Conservation (phyloP, 2,329 filamentous ascomycete species). For the Pezicula neosporulosa region DNA sequence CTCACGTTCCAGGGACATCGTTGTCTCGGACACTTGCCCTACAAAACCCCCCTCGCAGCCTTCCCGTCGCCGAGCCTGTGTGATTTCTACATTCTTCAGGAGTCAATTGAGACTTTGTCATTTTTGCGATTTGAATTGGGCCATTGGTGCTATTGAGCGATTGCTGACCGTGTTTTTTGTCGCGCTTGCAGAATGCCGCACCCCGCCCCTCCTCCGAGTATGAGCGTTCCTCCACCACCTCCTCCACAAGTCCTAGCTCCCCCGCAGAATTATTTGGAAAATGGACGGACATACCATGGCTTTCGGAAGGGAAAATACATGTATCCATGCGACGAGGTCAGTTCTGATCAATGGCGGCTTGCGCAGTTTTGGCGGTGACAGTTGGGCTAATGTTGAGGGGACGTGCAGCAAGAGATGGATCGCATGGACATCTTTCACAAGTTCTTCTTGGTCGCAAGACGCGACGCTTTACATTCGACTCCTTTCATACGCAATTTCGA, state of each 20-base stretch:
- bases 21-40: neutral
- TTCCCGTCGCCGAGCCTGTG: neutral
- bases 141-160: neutral
- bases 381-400: neutral
- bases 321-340: slow-evolving; percentile 73
- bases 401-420: slow-evolving; percentile 62
- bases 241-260: slow-evolving; percentile 19
- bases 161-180: slow-evolving; percentile 11
- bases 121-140: neutral
- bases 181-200: slow-evolving; percentile 13
- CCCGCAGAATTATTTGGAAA: slow-evolving; percentile 49
- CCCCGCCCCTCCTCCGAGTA: slow-evolving; percentile 10
- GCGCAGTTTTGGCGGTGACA: neutral
- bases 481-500: slow-evolving; percentile 25
- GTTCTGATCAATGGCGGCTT: slow-evolving; percentile 14
- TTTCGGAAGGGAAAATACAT: slow-evolving; percentile 68
- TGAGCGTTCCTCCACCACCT: slow-evolving; percentile 3
- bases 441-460: slow-evolving; percentile 64
- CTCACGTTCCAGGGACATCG: neutral
- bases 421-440: slow-evolving; percentile 81
- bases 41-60: neutral
- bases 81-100: neutral
- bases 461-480: slow-evolving; percentile 40
- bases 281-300: slow-evolving; percentile 67
- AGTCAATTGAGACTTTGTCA: neutral